Evolutionary conservation across 2,329 filamentous ascomycete species (phyloP), one percentile per base, ranked within the genome.

Genomic region (Fusarium udum): DNA sequence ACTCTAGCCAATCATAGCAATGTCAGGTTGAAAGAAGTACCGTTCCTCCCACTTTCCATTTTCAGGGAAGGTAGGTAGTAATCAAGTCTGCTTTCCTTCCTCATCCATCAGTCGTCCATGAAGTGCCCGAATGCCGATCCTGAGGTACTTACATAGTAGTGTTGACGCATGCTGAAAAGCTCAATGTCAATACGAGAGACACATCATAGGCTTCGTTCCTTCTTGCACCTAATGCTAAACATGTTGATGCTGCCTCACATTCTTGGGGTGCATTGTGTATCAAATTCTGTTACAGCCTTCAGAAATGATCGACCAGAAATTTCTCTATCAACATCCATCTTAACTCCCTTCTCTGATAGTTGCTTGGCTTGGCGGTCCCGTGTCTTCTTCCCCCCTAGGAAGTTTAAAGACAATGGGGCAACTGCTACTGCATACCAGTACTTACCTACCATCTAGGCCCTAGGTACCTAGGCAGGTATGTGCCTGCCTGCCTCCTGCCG

Each of bases 281-380:
- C 49, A 68, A 49, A 56, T 43, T 20, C 42, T 32, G 37, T 53
- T 63, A 37, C 64, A 62, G 49, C 48, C 37, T 51, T 28, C 36
- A 55, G 42, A 24, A 68, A 40, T 48, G 70, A 72, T 72, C 70
- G 51, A 69, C 70, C 42, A 58, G 51, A 61, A 58, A 4, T 28
- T 34, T n/a, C 57, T 40, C 32, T 65, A 22, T 64, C n/a, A 18
- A 34, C 55, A 43, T 55, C 45, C 57, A 61, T 69, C 20, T 20
- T 55, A 18, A 46, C 60, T 61, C 43, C 64, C 53, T 72, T 55
- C 56, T 48, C 40, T 70, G 59, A 57, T 66, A 64, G 69, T 56
- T 61, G 55, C 69, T 69, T 52, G 64, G 64, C 69, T 65, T 68
- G 71, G 64, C 37, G 52, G 69, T 56, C 42, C 46, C 70, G 57